Evolutionary conservation across 2,329 filamentous ascomycete genomes (phyloP), one percentile per base, ranked within the genome.

Genomic region (Sporothrix schenckii): DNA sequence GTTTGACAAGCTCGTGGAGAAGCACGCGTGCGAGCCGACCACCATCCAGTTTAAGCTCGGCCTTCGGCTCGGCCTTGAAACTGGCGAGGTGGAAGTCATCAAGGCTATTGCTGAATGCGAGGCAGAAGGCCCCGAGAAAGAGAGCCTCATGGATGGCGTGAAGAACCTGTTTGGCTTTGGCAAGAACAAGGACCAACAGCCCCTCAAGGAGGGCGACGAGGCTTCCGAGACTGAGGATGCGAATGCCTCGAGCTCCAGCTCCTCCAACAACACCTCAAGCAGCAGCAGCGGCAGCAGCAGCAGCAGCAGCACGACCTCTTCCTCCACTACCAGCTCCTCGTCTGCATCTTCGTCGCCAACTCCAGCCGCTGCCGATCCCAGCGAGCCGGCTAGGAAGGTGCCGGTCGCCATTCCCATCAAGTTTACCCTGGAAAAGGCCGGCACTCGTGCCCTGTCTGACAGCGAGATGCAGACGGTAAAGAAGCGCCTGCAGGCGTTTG

Each of bases 161-260:
- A 99, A 99, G 85, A 96, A 94, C 74, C 87, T 97, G 73, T 96
- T 99, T 77, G 95, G 95, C 6, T 94, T 98, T 78, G 95, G 94
- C 34, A 92, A 92, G 77, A 71, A 72, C 27, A 93, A 92, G 81
- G 91, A 91, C 44, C 92, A 94, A 70, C 91, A 97, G 80, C 84
- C 86, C 5, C 78, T 97, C 47, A 91, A 90, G 65, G 84, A 83
- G 27, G 87, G 85, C 54, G 83, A 79, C 21, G 77, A 76, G 4
- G 79, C 81, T 39, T 41, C 49, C 14, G 50, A 10, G 50, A 61
- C 14, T 30, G 34, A 79, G 66, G 75, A 80, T 69, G 74, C 81
- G 13, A 79, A 83, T 41, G 77, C 80, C 54, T 78, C 77, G 7
- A 72, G 78, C 68, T 74, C 76, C 24, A 75, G 30, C 19, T 60